phyloP scores from a whole-genome alignment of 1,284 basidiomycete species.

The Blastosporella zonata region DNA sequence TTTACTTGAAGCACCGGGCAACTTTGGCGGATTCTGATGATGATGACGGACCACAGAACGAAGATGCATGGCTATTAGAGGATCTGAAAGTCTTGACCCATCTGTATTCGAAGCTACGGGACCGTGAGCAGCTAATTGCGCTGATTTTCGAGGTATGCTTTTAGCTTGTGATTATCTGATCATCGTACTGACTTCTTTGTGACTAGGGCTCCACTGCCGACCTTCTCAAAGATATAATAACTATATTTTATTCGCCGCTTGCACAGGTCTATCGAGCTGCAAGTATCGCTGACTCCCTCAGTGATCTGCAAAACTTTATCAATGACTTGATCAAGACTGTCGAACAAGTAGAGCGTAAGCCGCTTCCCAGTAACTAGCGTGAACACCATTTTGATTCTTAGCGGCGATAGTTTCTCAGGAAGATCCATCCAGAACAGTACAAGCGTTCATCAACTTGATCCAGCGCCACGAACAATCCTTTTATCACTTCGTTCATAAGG shows the following conservation, averaged over 20 bases:
- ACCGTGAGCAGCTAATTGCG: slow-evolving; percentile 91
- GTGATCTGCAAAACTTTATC: slow-evolving; percentile 92
- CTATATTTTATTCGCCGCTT: slow-evolving; percentile 98
- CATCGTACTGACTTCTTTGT: neutral
- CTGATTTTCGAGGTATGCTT: slow-evolving; percentile 87
- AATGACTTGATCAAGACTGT: slow-evolving; percentile 96
- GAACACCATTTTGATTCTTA: neutral
- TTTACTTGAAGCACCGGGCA: slow-evolving; percentile 66
- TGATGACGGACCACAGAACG: slow-evolving; percentile 88
- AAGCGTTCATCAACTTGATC: slow-evolving; percentile 92
- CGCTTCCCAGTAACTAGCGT: neutral
- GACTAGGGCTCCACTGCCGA: slow-evolving; percentile 89
- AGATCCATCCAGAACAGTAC: slow-evolving; percentile 85
- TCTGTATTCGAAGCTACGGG: slow-evolving; percentile 77
- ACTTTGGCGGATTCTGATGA: slow-evolving; percentile 81
- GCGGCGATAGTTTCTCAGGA: slow-evolving; percentile 66
- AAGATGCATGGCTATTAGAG: slow-evolving; percentile 94
- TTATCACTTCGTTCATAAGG: slow-evolving; percentile 97
- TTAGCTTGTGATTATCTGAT: neutral
- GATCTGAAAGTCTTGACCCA: slow-evolving; percentile 80
- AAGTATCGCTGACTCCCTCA: slow-evolving; percentile 91
- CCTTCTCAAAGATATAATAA: slow-evolving; percentile 96
- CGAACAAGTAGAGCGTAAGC: slow-evolving; percentile 83
- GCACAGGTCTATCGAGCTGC: slow-evolving; percentile 98
- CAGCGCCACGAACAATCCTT: slow-evolving; percentile 94